These are phyloP conservation scores for Penicillium hesseltinei DNA, from an alignment of 2,329 filamentous ascomycete genomes.

Conservation along the genomic window DNA sequence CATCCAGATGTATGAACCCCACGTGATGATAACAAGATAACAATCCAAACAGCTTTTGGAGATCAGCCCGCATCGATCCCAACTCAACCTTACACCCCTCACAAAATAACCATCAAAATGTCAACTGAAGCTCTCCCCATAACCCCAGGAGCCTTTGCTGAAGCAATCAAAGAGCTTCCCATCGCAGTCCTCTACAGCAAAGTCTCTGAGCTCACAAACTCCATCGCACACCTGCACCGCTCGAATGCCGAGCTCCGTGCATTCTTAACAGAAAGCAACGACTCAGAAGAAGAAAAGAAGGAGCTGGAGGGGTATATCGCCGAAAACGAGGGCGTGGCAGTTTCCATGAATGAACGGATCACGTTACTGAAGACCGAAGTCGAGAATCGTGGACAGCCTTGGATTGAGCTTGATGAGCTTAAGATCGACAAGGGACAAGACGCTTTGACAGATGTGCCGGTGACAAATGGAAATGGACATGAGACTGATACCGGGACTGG, in stretches of 20 bases:
- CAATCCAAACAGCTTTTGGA: not conserved
- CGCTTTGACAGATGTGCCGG: slow-evolving; percentile 23
- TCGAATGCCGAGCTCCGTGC: slow-evolving; percentile 58
- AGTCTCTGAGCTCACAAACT: slow-evolving; percentile 60
- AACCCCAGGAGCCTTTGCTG: slow-evolving; percentile 50
- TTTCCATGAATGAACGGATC: slow-evolving; percentile 56
- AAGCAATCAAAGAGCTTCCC: slow-evolving; percentile 58
- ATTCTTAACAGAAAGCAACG: slow-evolving; percentile 48
- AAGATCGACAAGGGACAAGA: slow-evolving; percentile 21
- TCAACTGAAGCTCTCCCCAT: slow-evolving; percentile 52
- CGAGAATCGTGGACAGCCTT: slow-evolving; percentile 55
- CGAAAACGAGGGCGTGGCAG: slow-evolving; percentile 59
- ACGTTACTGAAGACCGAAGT: slow-evolving; percentile 52
- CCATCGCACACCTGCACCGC: slow-evolving; percentile 56
- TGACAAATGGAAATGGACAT: slow-evolving; percentile 25
- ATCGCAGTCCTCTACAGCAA: slow-evolving; percentile 60
- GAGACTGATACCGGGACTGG: not conserved
- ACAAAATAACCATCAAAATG: slow-evolving; percentile 39
- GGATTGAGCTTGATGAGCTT: slow-evolving; percentile 41
- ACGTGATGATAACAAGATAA: slow-evolving; percentile 25
- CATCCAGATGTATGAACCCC: not conserved
- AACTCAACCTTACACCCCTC: not conserved
- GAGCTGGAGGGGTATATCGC: slow-evolving; percentile 43
- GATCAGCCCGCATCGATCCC: not conserved
- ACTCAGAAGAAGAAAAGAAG: slow-evolving; percentile 50